These are phyloP conservation scores for Amborella trichopoda DNA, from an alignment of 164 flowering plant genomes.

Conservation along the genomic window DNA sequence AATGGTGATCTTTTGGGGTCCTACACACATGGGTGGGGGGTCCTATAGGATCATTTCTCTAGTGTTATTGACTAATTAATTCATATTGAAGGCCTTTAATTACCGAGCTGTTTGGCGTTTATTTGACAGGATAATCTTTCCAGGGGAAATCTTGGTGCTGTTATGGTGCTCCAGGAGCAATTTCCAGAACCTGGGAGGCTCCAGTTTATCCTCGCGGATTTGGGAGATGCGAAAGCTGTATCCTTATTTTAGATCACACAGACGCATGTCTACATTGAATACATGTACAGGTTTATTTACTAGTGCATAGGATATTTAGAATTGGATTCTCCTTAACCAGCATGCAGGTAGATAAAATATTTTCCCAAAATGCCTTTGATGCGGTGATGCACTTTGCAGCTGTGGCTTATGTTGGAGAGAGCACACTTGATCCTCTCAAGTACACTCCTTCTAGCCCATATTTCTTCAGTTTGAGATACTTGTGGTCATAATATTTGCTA, in stretches of 20 bases:
- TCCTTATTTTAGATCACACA: slow-evolving; percentile 16
- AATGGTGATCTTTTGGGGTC: no score
- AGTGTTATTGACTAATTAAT: no score
- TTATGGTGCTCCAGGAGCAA: slow-evolving; percentile 57
- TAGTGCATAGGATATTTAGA: neutral
- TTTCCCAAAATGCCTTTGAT: slow-evolving; percentile 88
- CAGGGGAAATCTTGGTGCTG: slow-evolving; percentile 81
- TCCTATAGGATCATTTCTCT: no score
- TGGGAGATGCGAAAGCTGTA: slow-evolving; percentile 92
- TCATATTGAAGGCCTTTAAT: no score
- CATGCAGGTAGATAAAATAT: slow-evolving; percentile 67
- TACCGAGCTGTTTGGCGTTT: neutral
- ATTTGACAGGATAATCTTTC: slow-evolving; percentile 78
- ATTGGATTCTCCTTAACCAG: slow-evolving; percentile 23
- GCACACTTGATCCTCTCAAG: slow-evolving; percentile 90
- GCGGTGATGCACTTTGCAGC: slow-evolving; percentile 99
- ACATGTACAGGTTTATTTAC: no score
- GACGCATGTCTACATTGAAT: neutral
- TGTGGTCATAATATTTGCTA: no score
- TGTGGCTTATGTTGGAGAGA: slow-evolving; percentile 98
- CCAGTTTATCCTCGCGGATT: slow-evolving; percentile 88
- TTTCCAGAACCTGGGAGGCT: slow-evolving; percentile 90
- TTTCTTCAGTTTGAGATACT: no score
- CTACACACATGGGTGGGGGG: no score
- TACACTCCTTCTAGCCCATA: slow-evolving; percentile 11